A percentile compares a stretch with the other conserved stretches of the same genome.
These are phyloP conservation scores for Styphnolobium japonicum DNA, from an alignment of 306 rosid genomes.

Conservation along the genomic window DNA sequence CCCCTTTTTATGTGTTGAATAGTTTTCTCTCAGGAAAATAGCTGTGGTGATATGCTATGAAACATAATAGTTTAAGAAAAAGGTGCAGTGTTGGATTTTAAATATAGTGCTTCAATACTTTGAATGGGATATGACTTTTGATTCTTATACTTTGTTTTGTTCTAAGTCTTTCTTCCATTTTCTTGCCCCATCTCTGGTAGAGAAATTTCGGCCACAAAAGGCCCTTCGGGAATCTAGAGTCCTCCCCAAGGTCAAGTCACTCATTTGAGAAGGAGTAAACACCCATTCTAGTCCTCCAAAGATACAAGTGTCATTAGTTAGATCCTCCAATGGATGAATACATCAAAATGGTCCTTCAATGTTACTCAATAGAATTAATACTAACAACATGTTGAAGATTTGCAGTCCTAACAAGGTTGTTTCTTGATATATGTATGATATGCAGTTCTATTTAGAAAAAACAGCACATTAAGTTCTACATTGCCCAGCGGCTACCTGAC, in stretches of 20 bases:
- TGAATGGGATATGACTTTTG: not conserved
- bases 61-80: not conserved
- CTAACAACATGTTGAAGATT: constrained; percentile 1
- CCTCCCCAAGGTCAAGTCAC: not conserved
- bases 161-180: not conserved
- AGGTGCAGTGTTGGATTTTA: not conserved
- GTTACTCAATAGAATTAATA: not conserved
- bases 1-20: not conserved
- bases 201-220: not conserved
- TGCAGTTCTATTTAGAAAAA: not conserved
- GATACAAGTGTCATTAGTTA: too few relatives aligned
- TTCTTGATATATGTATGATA: not conserved
- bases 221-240: not conserved
- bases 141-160: not conserved
- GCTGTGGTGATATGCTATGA: not conserved
- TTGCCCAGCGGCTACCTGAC: not conserved
- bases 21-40: not conserved
- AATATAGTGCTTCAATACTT: not conserved
- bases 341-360: too few relatives aligned
- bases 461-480: not conserved
- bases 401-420: not conserved
- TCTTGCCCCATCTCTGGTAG: not conserved
- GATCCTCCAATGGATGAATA: too few relatives aligned
- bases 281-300: too few relatives aligned
- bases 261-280: not conserved